Evolutionary conservation across 108 stramenopile species (phyloP), one percentile per base, ranked within the genome.

Genomic region (Cyclotella baltica): DNA sequence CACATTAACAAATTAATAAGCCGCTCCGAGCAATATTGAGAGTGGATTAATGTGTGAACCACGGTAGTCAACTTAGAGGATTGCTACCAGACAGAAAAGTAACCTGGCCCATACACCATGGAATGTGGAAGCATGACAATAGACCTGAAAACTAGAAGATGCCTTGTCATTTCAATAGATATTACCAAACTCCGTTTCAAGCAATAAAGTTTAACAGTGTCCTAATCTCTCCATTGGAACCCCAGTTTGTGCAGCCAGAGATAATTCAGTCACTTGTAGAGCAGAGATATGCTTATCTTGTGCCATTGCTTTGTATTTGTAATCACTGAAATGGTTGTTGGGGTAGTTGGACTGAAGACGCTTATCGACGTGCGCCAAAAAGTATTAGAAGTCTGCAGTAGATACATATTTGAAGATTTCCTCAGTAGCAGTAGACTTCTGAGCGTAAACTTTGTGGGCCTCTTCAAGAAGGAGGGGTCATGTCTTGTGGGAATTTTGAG

Each of bases 101-200:
- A 48, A 20, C 16, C 35, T 19, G 28, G 46, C 3, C 19, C 28
- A 68, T 13, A 27, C 47, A 23, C 11, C 18, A 28, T 29, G 2
- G 25, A 68, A 47, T 4, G 16, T 3, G 3, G 23, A 28, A 13
- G 38, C 43, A 31, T 68, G 67, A 69, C 67, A 3, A 48, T 48
- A n/a, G n/a, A n/a, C n/a, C 0, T 28, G 33, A 48, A 69, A 69
- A 0, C 47, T 48, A 8, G 67, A 46, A 34, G 67, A 48, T 1
- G 67, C 50, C n/a, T 29, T 46, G 8, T 27, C 67, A 53, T 69
- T 69, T 16, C 67, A 46, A 19, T 56, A 37, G 1, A 53, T 70
- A 11, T 35, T 35, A 1, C 73, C 73, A 50, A 74, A 74, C 1
- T 50, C 18, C 13, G 62, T 74, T 20, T 74, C 73, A 16, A 74